Conservation (phyloP, 1,284 basidiomycete species). For the Athelia sp. region DNA sequence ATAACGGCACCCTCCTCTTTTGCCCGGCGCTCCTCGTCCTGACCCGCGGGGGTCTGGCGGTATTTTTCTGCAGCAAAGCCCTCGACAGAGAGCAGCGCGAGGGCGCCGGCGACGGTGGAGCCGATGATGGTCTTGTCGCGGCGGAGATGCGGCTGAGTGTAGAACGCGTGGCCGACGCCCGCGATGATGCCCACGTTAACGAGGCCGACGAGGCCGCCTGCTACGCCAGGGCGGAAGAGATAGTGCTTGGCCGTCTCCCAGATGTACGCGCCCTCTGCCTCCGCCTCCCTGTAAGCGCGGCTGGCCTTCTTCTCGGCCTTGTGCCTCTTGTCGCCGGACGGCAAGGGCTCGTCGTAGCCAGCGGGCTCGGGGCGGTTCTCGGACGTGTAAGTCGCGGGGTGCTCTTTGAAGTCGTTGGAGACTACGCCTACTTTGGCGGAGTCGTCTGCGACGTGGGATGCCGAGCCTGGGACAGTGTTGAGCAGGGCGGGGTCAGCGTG, state of each 20-base stretch:
- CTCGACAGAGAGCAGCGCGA: constrained; percentile 58
- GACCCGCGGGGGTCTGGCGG: constrained; percentile 53
- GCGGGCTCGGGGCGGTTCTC: constrained; percentile 16
- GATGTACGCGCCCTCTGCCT: constrained; percentile 47
- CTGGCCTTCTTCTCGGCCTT: constrained; percentile 20
- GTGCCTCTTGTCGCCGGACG: constrained; percentile 6
- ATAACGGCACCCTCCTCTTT: constrained; percentile 58
- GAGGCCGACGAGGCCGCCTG: constrained; percentile 69
- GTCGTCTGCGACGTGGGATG: constrained; percentile 40
- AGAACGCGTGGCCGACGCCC: constrained; percentile 60
- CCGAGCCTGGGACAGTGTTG: constrained; percentile 44
- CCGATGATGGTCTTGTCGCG: constrained; percentile 54
- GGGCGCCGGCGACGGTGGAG: constrained; percentile 45
- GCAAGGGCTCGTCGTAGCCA: constrained; percentile 7
- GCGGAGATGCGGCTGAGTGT: constrained; percentile 60
- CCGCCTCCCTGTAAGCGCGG: constrained; percentile 40
- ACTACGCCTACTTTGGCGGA: constrained; percentile 52
- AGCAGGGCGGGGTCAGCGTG: constrained; percentile 58
- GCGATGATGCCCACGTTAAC: constrained; percentile 71
- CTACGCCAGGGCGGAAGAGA: constrained; percentile 63
- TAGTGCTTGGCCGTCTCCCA: constrained; percentile 58
- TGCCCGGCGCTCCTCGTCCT: constrained; percentile 51
- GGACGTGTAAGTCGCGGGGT: constrained; percentile 40
- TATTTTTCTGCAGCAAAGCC: constrained; percentile 63
- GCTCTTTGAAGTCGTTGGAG: constrained; percentile 40